These are phyloP conservation scores for Pouteria campechiana DNA, from an alignment of 179 eudicot species.

Conservation along the genomic window DNA sequence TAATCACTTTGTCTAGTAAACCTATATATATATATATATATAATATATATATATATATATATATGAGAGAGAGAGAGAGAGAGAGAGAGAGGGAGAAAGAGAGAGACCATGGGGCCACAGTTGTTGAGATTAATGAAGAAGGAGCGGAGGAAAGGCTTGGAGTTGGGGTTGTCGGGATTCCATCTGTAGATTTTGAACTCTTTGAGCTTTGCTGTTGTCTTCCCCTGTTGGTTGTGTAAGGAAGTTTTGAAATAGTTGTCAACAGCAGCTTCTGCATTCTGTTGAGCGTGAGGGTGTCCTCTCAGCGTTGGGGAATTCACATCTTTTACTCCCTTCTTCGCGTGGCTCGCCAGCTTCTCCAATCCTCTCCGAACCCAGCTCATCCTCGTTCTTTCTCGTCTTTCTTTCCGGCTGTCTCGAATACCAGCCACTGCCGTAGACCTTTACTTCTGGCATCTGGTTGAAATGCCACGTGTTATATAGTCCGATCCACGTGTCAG, in stretches of 20 bases:
- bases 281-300: conserved; percentile 45
- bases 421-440: too few species aligned
- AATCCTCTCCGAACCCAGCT: background rate
- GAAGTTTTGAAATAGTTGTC: conserved; percentile 14
- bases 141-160: conserved; percentile 53
- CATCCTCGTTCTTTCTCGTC: background rate
- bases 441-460: too few species aligned
- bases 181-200: conserved; percentile 66
- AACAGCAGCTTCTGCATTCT: conserved; percentile 27
- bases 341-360: background rate
- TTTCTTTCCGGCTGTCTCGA: background rate
- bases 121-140: conserved; percentile 40
- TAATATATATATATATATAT: too few species aligned
- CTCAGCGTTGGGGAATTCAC: conserved; percentile 34
- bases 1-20: too few species aligned
- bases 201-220: conserved; percentile 9
- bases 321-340: too few species aligned
- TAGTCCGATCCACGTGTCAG: too few species aligned
- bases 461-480: too few species aligned
- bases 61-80: too few species aligned
- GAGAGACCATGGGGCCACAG: conserved; percentile 64
- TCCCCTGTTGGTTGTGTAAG: too few species aligned
- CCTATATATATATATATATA: too few species aligned
- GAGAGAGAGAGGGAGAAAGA: background rate
- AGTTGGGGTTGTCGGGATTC: conserved; percentile 46